Conservation (phyloP, 139 green algal genomes). For the Astrephomene gubernaculifera region DNA sequence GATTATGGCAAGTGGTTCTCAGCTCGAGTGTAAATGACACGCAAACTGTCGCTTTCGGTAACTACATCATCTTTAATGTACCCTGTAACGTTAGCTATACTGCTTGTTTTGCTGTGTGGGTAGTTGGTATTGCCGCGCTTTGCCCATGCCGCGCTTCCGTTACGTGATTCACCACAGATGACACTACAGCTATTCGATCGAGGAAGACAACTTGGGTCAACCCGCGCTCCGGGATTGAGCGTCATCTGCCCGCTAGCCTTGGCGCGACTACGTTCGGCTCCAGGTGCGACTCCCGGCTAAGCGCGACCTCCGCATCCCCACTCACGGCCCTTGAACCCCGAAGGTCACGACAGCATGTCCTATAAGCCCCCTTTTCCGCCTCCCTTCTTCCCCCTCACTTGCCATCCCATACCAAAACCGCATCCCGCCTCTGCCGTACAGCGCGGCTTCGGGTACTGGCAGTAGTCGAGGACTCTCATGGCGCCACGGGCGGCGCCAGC, state of each 20-base stretch:
- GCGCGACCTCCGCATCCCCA: background rate
- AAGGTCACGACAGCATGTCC: background rate
- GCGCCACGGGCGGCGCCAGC: background rate
- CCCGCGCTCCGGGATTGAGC: background rate
- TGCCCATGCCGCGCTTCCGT: too few species aligned
- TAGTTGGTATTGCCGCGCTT: too few species aligned
- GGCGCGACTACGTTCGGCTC: background rate
- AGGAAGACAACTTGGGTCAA: background rate
- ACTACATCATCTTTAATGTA: too few species aligned
- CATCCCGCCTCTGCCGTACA: too few species aligned
- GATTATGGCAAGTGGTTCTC: too few species aligned
- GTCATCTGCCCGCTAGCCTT: background rate
- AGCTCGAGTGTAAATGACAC: too few species aligned
- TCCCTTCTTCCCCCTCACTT: background rate
- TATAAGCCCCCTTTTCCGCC: background rate
- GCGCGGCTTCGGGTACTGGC: background rate
- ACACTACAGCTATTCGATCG: background rate
- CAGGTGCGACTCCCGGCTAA: background rate
- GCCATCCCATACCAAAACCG: background rate
- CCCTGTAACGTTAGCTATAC: too few species aligned
- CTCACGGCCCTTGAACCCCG: background rate
- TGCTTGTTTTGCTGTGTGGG: too few species aligned
- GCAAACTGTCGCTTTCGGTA: too few species aligned
- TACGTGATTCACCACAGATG: too few species aligned
- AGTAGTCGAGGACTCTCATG: slow-evolving; percentile 8